Conservation (phyloP, 768 basidiomycete genomes). For the Saitozyma podzolica region DNA sequence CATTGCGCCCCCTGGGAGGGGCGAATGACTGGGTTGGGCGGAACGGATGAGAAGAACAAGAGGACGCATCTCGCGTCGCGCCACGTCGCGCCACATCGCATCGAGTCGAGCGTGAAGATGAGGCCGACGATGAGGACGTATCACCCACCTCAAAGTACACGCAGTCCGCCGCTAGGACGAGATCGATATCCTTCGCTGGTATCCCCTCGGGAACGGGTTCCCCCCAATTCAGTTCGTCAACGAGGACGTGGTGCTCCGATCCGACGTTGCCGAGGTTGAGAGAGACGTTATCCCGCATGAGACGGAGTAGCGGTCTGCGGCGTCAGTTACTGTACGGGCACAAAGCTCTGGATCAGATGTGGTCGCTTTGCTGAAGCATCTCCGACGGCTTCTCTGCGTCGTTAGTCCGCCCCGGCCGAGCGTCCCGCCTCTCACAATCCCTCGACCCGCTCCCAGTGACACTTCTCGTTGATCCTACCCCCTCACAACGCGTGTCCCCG, state of each 20-base stretch:
- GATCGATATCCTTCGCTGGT: constrained; percentile 58
- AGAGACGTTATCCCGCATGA: constrained; percentile 73
- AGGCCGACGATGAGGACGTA: not conserved
- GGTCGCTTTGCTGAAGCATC: too few relatives aligned
- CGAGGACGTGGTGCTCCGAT: constrained; percentile 54
- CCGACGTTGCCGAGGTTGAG: constrained; percentile 59
- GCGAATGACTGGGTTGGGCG: not conserved
- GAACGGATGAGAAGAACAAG: not conserved
- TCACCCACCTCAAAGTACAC: constrained; percentile 75
- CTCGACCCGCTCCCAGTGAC: too few relatives aligned
- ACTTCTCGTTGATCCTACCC: too few relatives aligned
- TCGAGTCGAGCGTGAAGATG: too few relatives aligned
- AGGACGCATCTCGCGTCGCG: too few relatives aligned
- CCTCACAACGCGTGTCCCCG: too few relatives aligned
- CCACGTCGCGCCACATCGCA: too few relatives aligned
- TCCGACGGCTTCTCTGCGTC: too few relatives aligned
- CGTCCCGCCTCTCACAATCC: too few relatives aligned
- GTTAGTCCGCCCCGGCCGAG: too few relatives aligned
- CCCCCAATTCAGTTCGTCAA: constrained; percentile 84
- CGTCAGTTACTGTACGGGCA: not conserved
- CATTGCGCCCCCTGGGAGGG: not conserved
- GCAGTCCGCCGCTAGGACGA: constrained; percentile 89
- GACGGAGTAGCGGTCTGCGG: constrained; percentile 69
- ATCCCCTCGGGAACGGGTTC: constrained; percentile 57
- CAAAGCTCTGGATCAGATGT: constrained; percentile 4